Conservation (phyloP, 164 flowering plant species). For the Berberis vulgaris region DNA sequence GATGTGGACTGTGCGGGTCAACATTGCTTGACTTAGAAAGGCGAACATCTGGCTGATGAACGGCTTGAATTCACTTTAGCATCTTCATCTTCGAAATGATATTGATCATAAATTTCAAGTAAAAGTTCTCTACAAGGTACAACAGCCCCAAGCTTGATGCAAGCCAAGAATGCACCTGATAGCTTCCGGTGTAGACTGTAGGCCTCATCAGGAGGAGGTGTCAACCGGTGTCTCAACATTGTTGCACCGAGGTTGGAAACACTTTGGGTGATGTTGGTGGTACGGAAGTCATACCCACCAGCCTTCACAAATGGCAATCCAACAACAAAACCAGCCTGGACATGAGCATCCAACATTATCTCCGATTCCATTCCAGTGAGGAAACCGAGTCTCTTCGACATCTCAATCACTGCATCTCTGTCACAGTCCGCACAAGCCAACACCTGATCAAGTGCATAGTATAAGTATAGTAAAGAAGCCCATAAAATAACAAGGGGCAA, state of each 20-base stretch:
- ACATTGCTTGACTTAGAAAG: neutral
- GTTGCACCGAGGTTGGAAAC: constrained; percentile 80
- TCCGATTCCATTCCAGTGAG: constrained; percentile 81
- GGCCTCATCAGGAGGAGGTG: constrained; percentile 95
- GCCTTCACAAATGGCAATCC: constrained; percentile 82
- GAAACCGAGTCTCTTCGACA: constrained; percentile 86
- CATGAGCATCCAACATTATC: constrained; percentile 83
- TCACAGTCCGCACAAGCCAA: constrained; percentile 75
- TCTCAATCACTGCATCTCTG: constrained; percentile 65
- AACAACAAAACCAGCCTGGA: constrained; percentile 84
- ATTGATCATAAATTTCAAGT: constrained; percentile 42
- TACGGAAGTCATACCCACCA: constrained; percentile 75
- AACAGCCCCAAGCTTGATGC: constrained; percentile 90
- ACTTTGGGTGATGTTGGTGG: constrained; percentile 65
- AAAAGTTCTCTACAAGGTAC: constrained; percentile 86
- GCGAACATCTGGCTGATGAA: neutral
- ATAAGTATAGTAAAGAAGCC: neutral
- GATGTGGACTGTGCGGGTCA: neutral
- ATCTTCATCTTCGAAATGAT: constrained; percentile 46
- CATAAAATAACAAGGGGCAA: too few species aligned
- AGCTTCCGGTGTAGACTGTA: constrained; percentile 96
- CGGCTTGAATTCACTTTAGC: constrained; percentile 23
- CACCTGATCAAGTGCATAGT: constrained; percentile 39
- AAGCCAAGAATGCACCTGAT: constrained; percentile 93
- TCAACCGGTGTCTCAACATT: constrained; percentile 86